These are phyloP conservation scores for Chaetomiaceae sp. DNA, from an alignment of 2,329 filamentous ascomycete species.

Conservation along the genomic window DNA sequence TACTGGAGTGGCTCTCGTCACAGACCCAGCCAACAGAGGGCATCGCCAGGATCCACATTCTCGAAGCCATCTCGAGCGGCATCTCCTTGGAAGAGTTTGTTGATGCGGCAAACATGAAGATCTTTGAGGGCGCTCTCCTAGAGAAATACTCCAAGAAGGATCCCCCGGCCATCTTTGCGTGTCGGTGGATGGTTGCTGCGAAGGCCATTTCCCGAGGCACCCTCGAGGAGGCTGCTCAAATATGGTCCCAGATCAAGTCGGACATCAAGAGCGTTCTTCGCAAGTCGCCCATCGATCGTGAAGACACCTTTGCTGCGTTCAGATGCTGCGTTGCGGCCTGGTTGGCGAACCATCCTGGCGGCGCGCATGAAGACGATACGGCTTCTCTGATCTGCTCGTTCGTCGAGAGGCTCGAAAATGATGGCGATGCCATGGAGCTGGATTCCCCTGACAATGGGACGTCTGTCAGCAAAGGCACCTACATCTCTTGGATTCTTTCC, in stretches of 20 bases:
- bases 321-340: conserved; percentile 30
- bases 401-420: conserved; percentile 26
- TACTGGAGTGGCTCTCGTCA: conserved; percentile 41
- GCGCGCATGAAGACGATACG: conserved; percentile 26
- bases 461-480: conserved; percentile 12
- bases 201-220: conserved; percentile 28
- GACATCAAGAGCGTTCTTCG: conserved; percentile 24
- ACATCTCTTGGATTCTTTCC: conserved; percentile 23
- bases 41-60: conserved; percentile 38
- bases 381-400: conserved; percentile 27
- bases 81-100: conserved; percentile 40
- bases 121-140: conserved; percentile 18
- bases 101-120: conserved; percentile 37
- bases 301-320: conserved; percentile 31
- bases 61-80: conserved; percentile 41
- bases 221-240: conserved; percentile 20
- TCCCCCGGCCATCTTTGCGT: conserved; percentile 15
- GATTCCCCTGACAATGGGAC: neutral
- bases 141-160: conserved; percentile 21
- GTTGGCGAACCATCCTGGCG: conserved; percentile 28
- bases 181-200: conserved; percentile 27
- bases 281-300: conserved; percentile 20
- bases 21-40: conserved; percentile 30
- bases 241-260: conserved; percentile 28
- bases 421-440: neutral